These are phyloP conservation scores for Carallia brachiata DNA, from an alignment of 345 rosid species.

Conservation along the genomic window DNA sequence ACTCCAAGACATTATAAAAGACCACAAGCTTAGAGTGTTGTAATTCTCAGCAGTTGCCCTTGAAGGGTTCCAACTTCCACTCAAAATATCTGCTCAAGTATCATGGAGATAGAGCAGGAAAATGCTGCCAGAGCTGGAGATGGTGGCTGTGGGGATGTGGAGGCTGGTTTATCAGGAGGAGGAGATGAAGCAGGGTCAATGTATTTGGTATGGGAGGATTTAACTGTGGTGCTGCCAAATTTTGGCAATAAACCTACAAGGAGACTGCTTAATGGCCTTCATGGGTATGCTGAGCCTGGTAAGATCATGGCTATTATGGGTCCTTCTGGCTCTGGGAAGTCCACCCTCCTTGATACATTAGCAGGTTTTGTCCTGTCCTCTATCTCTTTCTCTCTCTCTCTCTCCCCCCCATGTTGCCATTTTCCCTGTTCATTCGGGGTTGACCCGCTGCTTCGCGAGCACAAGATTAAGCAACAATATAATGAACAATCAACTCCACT, in stretches of 20 bases:
- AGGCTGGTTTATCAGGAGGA: background rate
- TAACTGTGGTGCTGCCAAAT: constrained; percentile 49
- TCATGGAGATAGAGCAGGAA: constrained; percentile 18
- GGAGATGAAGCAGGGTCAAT: background rate
- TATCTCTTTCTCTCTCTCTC: too few relatives aligned
- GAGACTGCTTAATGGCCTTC: constrained; percentile 24
- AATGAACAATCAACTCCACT: too few relatives aligned
- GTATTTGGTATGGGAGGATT: constrained; percentile 28
- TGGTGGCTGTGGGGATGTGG: background rate
- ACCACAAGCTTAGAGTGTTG: background rate
- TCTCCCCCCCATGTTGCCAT: too few relatives aligned
- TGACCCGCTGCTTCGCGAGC: too few relatives aligned
- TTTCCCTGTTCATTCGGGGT: too few relatives aligned
- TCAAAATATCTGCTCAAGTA: background rate
- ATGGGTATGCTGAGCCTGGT: constrained; percentile 29
- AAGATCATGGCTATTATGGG: constrained; percentile 30
- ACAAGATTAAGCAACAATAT: too few relatives aligned
- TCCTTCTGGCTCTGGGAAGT: constrained; percentile 34
- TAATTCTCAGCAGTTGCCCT: background rate
- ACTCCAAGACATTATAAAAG: background rate
- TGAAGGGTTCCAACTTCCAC: background rate
- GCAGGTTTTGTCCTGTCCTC: constrained; percentile 14
- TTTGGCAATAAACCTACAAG: constrained; percentile 35
- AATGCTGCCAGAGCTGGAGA: background rate
- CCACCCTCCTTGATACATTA: constrained; percentile 32